Base-by-base conservation (phyloP, 177 flowering plant genomes). In the Vitis hybrid region DNA sequence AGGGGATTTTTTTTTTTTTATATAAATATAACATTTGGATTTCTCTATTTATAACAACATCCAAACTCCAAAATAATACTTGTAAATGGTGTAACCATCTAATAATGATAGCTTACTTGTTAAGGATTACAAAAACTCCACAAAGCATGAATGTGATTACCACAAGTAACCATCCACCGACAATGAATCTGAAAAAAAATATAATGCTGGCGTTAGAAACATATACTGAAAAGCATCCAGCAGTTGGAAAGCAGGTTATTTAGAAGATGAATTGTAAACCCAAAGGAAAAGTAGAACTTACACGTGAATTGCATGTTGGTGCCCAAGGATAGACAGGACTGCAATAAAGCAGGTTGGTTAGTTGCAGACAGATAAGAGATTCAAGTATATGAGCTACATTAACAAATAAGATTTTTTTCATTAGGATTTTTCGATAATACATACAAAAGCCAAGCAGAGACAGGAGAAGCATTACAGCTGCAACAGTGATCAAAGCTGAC, bases 121-220 rank as follows among this genome's bases (percentile, higher is more conserved):
- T 78, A 19, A 91, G 76, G 62, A 94, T 81, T 6, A 90, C 80
- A 71, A 89, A 92, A 56, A 84, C 83, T 69, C 97, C 97, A 80
- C 89, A 90, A 58, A 92, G 92, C 70, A 89, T 78, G 78, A 92
- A 90, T 32, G 97, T 89, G 21, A 86, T 67, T 11, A 93, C 89
- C 68, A 92, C 98, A 66, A 94, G 92, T 48, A 94, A 67, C 98
- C 98, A 92, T 69, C 97, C 98, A 70, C 93, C 85, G 24, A 87
- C 52, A 13, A 94, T 77, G 72, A 92, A 92, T 82, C 98, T 94
- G 95, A 80, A 86, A 48, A 86, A 48, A 24, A 64, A 62, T 9
- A 71, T 54, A 19, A n/a, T 11, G 6, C 30, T 13, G 24, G 11
- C 18, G 7, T 27, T 6, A 67, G 64, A n/a, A 18, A 30, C 0